Evolutionary conservation across 108 stramenopile genomes (phyloP), one percentile per base, ranked within the genome.

Genomic region (Mediolabrus comicus): DNA sequence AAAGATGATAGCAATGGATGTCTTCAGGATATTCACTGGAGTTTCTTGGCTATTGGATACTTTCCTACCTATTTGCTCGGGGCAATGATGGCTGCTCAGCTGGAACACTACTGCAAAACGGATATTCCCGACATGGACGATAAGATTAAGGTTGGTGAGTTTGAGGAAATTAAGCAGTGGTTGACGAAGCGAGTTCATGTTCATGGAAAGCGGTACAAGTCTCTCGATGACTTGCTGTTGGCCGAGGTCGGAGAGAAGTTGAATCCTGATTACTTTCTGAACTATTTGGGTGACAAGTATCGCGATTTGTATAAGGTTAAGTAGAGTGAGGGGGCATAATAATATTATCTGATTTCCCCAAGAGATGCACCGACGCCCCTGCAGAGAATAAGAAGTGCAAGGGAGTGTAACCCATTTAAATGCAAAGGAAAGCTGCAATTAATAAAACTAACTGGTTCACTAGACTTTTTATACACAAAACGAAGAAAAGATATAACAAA

Each of bases 61-160:
- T 97, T 97, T 68, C 97, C 97, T 31, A 94, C 91, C 5, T 97
- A 97, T 68, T 72, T 96, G 32, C 61, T 97, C n/a, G 95, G 97
- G 5, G 70, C 95, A 6, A 84, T 91, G 38, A 83, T 90, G 74
- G 95, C 95, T 3, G 92, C 92, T 6, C 97, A 97, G 77, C 62
- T 95, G 41, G 75, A 76, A 29, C 81, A 89, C 8, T 88, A 90
- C 46, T 88, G 88, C 53, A 33, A 64, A 39, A 55, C 57, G 43
- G 95, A 90, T 25, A 65, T 95, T 41, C 87, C 87, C 1, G 75
- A 88, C 41, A 69, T 96, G 28, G 82, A 91, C 13, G 63, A 61
- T n/a, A 34, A 72, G 61, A 81, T 97, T 27, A 87, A 75, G 53
- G 33, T 33, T n/a, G 95, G 94, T 0, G 81, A 97, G n/a, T 95